These are phyloP conservation scores for Symbiodinium natans DNA, from an alignment of 73 alveolate species.

Conservation along the genomic window DNA sequence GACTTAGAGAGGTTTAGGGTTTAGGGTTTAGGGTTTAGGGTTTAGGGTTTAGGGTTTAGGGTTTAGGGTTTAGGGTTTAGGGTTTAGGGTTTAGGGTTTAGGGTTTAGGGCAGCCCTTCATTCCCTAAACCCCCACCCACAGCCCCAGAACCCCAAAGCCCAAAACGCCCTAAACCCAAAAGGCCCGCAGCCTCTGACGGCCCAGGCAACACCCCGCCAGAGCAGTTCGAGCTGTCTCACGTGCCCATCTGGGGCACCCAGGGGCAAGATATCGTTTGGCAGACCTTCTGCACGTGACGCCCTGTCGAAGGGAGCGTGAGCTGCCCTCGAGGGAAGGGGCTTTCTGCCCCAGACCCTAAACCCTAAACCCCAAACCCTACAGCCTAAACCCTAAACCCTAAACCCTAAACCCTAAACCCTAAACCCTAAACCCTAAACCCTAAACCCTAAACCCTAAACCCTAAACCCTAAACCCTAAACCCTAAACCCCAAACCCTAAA, in stretches of 20 bases:
- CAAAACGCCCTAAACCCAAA: too few relatives aligned
- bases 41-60: too few relatives aligned
- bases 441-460: not conserved
- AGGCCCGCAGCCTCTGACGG: not conserved
- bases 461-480: not conserved
- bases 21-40: too few relatives aligned
- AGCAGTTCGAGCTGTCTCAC: constrained; percentile 41
- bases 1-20: too few relatives aligned
- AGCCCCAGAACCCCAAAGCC: too few relatives aligned
- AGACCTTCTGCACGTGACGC: not conserved
- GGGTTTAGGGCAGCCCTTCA: too few relatives aligned
- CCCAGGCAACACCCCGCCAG: constrained; percentile 23
- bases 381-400: not conserved
- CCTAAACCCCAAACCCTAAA: too few relatives aligned
- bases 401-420: not conserved
- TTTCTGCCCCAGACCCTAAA: not conserved
- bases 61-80: too few relatives aligned
- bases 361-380: not conserved
- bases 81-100: too few relatives aligned
- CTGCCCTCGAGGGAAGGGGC: not conserved
- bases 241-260: constrained; percentile 46
- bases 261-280: constrained; percentile 28
- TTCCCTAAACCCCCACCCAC: too few relatives aligned
- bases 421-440: not conserved
- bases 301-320: not conserved